Evolutionary conservation across 257 asterid species (phyloP), one percentile per base, ranked within the genome.

Genomic region (Paraleonurus japonicus): DNA sequence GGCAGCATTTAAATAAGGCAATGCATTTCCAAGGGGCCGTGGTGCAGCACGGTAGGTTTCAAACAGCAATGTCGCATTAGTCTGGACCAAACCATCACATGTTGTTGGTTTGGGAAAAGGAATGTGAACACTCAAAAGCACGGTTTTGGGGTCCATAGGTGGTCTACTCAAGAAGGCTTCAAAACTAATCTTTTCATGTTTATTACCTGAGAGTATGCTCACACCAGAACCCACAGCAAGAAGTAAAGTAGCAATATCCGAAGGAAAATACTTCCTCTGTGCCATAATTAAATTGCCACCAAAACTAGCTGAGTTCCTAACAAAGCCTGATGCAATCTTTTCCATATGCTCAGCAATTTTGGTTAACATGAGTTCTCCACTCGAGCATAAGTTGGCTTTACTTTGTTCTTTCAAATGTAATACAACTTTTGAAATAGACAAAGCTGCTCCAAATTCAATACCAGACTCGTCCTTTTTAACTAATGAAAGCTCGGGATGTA

Each of bases 281-380:
- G 76, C 69, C 17, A 71, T 59, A 17, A 71, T 50, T 53, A 71
- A 28, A 61, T 71, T 71, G 69, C 76, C 76, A 19, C 76, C 76
- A 17, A 71, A 26, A 71, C 76, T 71, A 30, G 69, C 76, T 30
- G 76, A 11, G 61, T 71, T 71, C 51, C 76, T 61, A 48, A 71
- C 41, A 20, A 71, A 71, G 24, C 69, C 60, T 24, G 76, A 32
- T 59, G 76, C 76, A 45, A 71, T 32, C 69, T 60, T 71, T 9
- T 71, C 76, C 76, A 71, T 17, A 20, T 71, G 76, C 11, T 71
- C 69, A 30, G 69, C 76, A 59, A 71, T 60, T 30, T 71, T 71
- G 19, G 37, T 13, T 33, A 60, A 60, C 47, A 71, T 51, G 15
- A 71, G 48, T 8, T 55, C 58, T 22, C 66, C 74, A 57, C 74